Conservation (phyloP, 1,284 basidiomycete species). For the Ceratobasidium sp. region DNA sequence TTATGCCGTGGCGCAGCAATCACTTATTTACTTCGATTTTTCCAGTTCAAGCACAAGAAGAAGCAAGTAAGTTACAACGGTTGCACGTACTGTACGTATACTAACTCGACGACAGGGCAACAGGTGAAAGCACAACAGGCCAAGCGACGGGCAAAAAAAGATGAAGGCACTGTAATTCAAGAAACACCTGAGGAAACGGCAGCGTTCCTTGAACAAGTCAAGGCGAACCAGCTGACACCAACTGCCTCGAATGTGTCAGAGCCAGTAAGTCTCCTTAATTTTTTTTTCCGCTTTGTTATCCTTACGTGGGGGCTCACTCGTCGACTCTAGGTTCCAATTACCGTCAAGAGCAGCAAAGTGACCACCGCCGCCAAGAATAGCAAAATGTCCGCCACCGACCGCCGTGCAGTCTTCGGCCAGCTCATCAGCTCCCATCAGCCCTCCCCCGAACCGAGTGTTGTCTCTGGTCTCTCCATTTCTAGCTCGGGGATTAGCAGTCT, state of each 20-base stretch:
- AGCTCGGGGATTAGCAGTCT: not conserved
- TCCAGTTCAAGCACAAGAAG: not conserved
- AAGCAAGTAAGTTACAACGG: not conserved
- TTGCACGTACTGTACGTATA: not conserved
- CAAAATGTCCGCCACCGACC: not conserved
- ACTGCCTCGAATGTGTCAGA: too few species aligned
- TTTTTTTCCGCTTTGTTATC: too few species aligned
- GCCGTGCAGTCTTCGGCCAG: not conserved
- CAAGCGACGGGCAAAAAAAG: not conserved
- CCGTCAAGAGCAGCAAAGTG: too few species aligned
- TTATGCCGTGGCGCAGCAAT: too few species aligned
- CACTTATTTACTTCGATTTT: not conserved
- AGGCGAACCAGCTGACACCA: too few species aligned
- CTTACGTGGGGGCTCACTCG: too few species aligned
- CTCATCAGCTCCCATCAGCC: not conserved
- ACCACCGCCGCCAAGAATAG: too few species aligned
- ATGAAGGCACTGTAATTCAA: not conserved
- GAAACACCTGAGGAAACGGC: slow-evolving; percentile 14
- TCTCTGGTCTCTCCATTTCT: not conserved
- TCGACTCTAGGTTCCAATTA: too few species aligned
- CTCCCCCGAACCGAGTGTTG: slow-evolving; percentile 1
- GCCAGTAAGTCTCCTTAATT: too few species aligned
- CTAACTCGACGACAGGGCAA: not conserved
- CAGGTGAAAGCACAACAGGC: not conserved
- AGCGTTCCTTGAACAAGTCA: not conserved